phyloP scores from a whole-genome alignment of 164 flowering plant species.

The Amborella trichopoda region DNA sequence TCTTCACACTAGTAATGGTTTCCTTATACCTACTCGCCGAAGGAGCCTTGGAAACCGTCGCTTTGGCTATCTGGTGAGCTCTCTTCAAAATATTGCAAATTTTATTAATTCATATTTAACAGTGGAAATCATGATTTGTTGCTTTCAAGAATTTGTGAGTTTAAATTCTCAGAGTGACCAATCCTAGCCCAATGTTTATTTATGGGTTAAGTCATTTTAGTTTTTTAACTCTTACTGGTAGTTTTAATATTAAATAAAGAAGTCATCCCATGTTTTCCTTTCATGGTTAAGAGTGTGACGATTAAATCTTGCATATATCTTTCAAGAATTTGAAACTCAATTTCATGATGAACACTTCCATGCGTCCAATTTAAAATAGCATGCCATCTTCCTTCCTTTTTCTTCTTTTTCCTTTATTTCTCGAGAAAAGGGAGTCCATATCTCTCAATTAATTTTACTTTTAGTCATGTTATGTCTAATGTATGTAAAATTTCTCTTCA shows the following conservation, averaged over 20 bases:
- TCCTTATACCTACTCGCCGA: slow-evolving; percentile 40
- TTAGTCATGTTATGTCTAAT: background rate
- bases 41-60: slow-evolving; percentile 47
- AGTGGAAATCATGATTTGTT: background rate
- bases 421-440: background rate
- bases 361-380: background rate
- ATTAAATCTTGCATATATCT: background rate
- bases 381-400: background rate
- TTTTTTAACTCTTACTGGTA: background rate
- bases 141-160: background rate
- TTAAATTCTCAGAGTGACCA: background rate
- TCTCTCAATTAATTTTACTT: background rate
- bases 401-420: too few relatives aligned
- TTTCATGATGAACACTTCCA: background rate
- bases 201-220: background rate
- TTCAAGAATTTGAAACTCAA: background rate
- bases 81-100: background rate
- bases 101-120: background rate
- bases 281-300: background rate
- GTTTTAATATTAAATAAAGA: background rate
- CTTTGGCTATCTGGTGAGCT: slow-evolving; percentile 66
- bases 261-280: background rate
- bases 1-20: slow-evolving; percentile 47
- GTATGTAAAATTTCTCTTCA: slow-evolving; percentile 16
- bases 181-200: too few relatives aligned